These are phyloP conservation scores for Corynespora cassiicola DNA, from an alignment of 2,329 filamentous ascomycete genomes.

Conservation along the genomic window DNA sequence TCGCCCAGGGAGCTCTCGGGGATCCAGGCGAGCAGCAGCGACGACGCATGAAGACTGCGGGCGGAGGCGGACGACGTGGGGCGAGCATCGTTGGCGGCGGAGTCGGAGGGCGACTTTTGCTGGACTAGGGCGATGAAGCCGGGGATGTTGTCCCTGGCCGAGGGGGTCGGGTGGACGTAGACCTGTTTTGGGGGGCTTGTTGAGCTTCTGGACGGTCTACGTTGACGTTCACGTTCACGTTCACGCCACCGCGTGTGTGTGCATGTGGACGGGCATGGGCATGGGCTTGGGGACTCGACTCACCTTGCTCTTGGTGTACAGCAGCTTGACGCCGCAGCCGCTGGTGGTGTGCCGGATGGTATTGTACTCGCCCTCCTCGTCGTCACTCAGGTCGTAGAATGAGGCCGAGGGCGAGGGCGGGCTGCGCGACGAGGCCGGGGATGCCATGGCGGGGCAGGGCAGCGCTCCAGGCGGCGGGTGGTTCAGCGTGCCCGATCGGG, in stretches of 20 bases:
- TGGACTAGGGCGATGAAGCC: conserved; percentile 93
- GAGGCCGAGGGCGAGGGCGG: conserved; percentile 80
- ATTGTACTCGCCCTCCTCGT: conserved; percentile 93
- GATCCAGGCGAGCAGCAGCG: conserved; percentile 89
- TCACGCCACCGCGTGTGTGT: conserved; percentile 32
- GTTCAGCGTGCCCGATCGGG: too few relatives aligned
- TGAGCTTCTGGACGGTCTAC: conserved; percentile 21
- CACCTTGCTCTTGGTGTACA: conserved; percentile 97
- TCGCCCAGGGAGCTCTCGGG: conserved; percentile 89
- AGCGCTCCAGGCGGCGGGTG: too few relatives aligned
- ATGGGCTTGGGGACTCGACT: conserved; percentile 24
- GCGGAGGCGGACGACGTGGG: conserved; percentile 51
- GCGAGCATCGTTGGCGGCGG: conserved; percentile 41
- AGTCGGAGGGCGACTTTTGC: conserved; percentile 67
- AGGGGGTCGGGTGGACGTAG: conserved; percentile 93
- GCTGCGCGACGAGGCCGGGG: conserved; percentile 28
- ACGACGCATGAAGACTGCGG: conserved; percentile 62
- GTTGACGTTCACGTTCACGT: too few relatives aligned
- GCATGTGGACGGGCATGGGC: too few relatives aligned
- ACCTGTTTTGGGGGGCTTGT: conserved; percentile 65
- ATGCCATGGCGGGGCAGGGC: conserved; percentile 38
- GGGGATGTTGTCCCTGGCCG: conserved; percentile 92
- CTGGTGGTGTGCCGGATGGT: conserved; percentile 83
- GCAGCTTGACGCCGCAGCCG: conserved; percentile 85
- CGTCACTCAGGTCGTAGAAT: conserved; percentile 95